These are phyloP conservation scores for Crotalaria pallida DNA, from an alignment of 306 rosid species.

Conservation along the genomic window DNA sequence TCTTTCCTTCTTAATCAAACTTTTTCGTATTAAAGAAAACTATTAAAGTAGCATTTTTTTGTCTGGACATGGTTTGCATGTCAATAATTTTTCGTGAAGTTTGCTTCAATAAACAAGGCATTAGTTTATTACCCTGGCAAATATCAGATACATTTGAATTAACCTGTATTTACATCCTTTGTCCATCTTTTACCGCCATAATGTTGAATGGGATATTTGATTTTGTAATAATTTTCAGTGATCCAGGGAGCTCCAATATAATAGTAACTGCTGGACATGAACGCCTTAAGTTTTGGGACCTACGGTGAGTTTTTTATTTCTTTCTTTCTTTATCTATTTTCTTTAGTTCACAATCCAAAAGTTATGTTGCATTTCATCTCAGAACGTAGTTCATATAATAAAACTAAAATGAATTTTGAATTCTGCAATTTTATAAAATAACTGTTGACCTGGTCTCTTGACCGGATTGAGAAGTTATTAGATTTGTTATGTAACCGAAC, in stretches of 20 bases:
- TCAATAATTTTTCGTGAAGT: background rate
- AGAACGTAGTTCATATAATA: background rate
- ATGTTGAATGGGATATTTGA: background rate
- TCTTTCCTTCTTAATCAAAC: background rate
- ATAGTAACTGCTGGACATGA: slow-evolving; percentile 85
- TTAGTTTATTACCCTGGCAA: background rate
- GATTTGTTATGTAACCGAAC: background rate
- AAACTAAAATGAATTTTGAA: background rate
- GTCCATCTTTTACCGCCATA: background rate
- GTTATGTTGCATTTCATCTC: slow-evolving; percentile 3
- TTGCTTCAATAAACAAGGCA: slow-evolving; percentile 4
- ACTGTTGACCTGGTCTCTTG: background rate
- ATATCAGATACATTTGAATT: background rate
- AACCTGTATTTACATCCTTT: slow-evolving; percentile 1
- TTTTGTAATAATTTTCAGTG: slow-evolving; percentile 42
- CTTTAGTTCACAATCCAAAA: background rate
- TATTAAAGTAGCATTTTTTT: background rate
- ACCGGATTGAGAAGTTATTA: background rate
- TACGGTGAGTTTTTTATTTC: slow-evolving; percentile 46
- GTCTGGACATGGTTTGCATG: background rate
- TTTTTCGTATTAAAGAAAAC: background rate
- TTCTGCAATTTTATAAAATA: too few relatives aligned
- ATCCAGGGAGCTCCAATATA: slow-evolving; percentile 64
- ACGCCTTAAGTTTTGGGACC: slow-evolving; percentile 92
- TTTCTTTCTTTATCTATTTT: background rate